Evolutionary conservation across 192 early-diverging fungal genomes (phyloP), one percentile per base, ranked within the genome.

Genomic region (Coemansia aciculifera): DNA sequence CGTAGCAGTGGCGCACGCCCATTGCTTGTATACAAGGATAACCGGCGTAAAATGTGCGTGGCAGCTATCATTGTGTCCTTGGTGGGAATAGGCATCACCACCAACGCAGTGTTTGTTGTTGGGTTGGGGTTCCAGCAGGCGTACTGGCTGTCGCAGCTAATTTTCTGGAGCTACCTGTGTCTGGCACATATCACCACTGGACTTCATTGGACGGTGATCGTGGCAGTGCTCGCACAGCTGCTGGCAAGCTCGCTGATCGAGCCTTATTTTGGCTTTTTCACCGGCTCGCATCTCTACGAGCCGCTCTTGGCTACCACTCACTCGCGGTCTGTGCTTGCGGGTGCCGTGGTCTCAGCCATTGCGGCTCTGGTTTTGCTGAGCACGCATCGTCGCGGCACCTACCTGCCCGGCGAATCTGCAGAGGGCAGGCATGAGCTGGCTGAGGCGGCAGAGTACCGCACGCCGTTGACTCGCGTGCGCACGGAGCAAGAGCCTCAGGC

Each of bases 81-180:
- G 34, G 64, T 36, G 32, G 31, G 64, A 34, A 12, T 34, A 9
- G 32, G 23, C 8, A 24, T 24, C 3, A 36, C 29, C n/a, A 46
- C 31, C 15, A 31, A 31, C 17, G 29, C 44, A 11, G 21, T 37
- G 0, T 19, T 11, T 21, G 40, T 10, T 21, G 13, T 17, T 7
- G 54, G 13, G 3, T 54, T n/a, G 12, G 40, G 0, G 19, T 32
- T 70, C 32, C 51, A 77, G 23, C 66, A 19, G 19, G 36, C 65
- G 31, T 72, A 75, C 63, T 80, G 78, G 78, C 73, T 52, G n/a
- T 64, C 73, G 32, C 39, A 57, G 17, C 11, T 63, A 27, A 40
- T 44, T 0, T 75, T 75, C 44, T 80, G 73, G 73, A 21, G 24
- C 13, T 31, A 44, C 0, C 38, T 32, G 0, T 37, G 24, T 0